Evolutionary conservation across 2,329 filamentous ascomycete species (phyloP).

Genomic region (Aspergillus sp.): DNA sequence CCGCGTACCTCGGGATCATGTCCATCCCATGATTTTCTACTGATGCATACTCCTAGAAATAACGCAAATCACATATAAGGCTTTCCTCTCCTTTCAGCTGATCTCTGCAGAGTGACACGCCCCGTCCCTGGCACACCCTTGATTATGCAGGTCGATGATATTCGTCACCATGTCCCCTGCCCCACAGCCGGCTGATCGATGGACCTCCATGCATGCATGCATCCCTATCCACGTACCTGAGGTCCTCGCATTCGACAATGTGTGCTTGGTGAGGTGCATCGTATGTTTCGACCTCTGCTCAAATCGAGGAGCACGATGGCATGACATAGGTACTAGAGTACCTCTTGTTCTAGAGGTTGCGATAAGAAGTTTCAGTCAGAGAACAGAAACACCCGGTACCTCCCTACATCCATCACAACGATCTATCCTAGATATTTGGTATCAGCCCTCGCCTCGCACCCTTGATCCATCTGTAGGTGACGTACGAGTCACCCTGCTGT

Average conservation of each 20-base stretch:
- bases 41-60: background rate
- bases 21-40: slow-evolving; percentile 9
- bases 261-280: background rate
- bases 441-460: too few relatives aligned
- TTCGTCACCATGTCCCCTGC: background rate
- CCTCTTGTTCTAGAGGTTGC: background rate
- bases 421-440: too few relatives aligned
- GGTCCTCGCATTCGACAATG: background rate
- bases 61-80: too few relatives aligned
- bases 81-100: background rate
- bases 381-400: too few relatives aligned
- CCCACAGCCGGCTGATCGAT: background rate
- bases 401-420: too few relatives aligned
- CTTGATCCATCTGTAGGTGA: too few relatives aligned
- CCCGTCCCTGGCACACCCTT: background rate
- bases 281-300: background rate
- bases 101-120: background rate
- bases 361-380: too few relatives aligned
- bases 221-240: background rate
- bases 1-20: slow-evolving; percentile 8
- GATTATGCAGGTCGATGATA: background rate
- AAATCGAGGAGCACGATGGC: background rate
- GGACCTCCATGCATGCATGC: background rate
- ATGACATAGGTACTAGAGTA: background rate
- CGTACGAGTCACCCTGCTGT: too few relatives aligned